Percentiles rank a stretch among this genome's conserved stretches.
phyloP scores from a whole-genome alignment of 495 filamentous ascomycete species.

The Penicillium herquei region DNA sequence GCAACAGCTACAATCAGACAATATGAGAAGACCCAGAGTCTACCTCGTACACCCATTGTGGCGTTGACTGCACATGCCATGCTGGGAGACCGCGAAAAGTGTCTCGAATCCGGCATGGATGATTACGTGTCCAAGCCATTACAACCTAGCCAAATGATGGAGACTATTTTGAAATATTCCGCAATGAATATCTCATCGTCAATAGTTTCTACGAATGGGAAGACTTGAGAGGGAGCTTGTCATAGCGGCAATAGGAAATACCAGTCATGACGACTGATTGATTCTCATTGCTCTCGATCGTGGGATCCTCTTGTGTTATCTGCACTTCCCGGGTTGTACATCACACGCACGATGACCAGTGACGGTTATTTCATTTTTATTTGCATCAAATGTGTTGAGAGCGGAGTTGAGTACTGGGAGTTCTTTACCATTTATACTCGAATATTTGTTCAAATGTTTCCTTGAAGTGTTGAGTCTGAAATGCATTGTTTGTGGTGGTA shows the following conservation, averaged over 20 bases:
- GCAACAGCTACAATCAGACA: slow-evolving; percentile 71
- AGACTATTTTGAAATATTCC: slow-evolving; percentile 64
- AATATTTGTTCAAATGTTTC: too few relatives aligned
- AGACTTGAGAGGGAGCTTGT: not conserved
- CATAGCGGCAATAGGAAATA: not conserved
- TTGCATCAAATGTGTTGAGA: too few relatives aligned
- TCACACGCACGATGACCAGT: too few relatives aligned
- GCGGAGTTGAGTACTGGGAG: too few relatives aligned
- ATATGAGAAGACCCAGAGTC: slow-evolving; percentile 47
- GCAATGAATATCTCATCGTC: slow-evolving; percentile 15
- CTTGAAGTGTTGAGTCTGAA: too few relatives aligned
- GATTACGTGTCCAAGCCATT: slow-evolving; percentile 82
- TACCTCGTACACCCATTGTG: slow-evolving; percentile 65
- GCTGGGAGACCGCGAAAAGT: slow-evolving; percentile 78
- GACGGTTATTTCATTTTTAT: too few relatives aligned
- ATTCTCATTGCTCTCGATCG: too few relatives aligned
- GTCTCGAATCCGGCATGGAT: slow-evolving; percentile 74
- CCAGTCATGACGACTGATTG: too few relatives aligned
- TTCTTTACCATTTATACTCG: too few relatives aligned
- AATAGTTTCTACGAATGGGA: not conserved
- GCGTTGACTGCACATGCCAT: slow-evolving; percentile 83
- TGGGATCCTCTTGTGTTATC: too few relatives aligned
- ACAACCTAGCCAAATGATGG: slow-evolving; percentile 63
- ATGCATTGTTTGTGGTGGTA: too few relatives aligned
- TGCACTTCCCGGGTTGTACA: too few relatives aligned